phyloP scores from a whole-genome alignment of 2,329 filamentous ascomycete species.

The Aspergillus sp. region DNA sequence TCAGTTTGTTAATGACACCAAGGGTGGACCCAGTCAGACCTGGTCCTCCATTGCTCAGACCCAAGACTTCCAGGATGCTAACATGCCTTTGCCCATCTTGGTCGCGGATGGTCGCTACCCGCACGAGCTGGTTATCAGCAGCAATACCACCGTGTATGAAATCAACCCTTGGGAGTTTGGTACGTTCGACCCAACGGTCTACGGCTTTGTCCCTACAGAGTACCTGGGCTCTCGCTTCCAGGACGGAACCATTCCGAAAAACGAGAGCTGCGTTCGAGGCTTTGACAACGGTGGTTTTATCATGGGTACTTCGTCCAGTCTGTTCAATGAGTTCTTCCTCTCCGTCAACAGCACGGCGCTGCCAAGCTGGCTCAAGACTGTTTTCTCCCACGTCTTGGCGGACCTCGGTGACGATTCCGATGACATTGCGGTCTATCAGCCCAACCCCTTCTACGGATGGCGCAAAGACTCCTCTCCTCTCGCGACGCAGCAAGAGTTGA shows the following conservation, averaged over 20 bases:
- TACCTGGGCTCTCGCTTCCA: slow-evolving; percentile 66
- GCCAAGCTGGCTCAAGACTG: slow-evolving; percentile 43
- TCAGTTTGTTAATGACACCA: slow-evolving; percentile 66
- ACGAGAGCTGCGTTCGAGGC: slow-evolving; percentile 60
- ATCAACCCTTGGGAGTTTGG: slow-evolving; percentile 73
- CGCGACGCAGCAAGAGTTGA: slow-evolving; percentile 46
- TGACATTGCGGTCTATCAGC: slow-evolving; percentile 64
- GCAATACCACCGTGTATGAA: slow-evolving; percentile 67
- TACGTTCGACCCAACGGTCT: slow-evolving; percentile 62
- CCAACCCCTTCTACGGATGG: slow-evolving; percentile 66
- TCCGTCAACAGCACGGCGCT: slow-evolving; percentile 49
- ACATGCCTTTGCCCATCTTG: slow-evolving; percentile 62
- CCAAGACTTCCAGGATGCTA: slow-evolving; percentile 50
- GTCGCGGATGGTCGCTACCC: slow-evolving; percentile 59
- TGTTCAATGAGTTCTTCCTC: slow-evolving; percentile 74
- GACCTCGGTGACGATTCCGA: slow-evolving; percentile 51
- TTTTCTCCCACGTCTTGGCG: slow-evolving; percentile 46
- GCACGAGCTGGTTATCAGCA: slow-evolving; percentile 50
- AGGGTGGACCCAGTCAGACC: slow-evolving; percentile 68
- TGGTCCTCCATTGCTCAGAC: slow-evolving; percentile 66
- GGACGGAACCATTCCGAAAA: slow-evolving; percentile 48
- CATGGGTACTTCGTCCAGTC: slow-evolving; percentile 72
- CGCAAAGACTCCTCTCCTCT: slow-evolving; percentile 52
- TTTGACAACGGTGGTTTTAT: slow-evolving; percentile 75
- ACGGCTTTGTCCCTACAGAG: slow-evolving; percentile 59